phyloP scores from a whole-genome alignment of 805 yeast genomes.

The Candida ovalis region DNA sequence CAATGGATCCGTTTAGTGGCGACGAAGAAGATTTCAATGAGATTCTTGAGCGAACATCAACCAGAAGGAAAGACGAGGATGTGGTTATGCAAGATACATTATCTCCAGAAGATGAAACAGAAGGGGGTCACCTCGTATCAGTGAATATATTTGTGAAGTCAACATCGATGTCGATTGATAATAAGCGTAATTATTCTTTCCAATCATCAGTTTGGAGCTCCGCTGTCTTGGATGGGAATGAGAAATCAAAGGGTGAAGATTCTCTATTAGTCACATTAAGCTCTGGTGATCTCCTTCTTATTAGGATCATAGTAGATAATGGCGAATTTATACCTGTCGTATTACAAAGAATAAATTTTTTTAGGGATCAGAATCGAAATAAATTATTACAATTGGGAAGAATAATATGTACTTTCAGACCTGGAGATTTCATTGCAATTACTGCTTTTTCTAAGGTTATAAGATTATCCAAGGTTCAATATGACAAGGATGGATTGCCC shows the following conservation, averaged over 20 bases:
- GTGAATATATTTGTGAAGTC: slow-evolving; percentile 19
- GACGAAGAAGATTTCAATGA: slow-evolving; percentile 22
- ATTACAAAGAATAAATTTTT: slow-evolving; percentile 13
- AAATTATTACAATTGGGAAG: slow-evolving; percentile 17
- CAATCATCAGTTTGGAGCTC: slow-evolving; percentile 23
- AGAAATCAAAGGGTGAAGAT: slow-evolving; percentile 22
- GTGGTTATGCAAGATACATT: slow-evolving; percentile 1
- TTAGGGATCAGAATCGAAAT: slow-evolving; percentile 6
- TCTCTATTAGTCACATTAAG: slow-evolving; percentile 22
- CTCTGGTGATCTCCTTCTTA: slow-evolving; percentile 19
- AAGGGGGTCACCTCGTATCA: slow-evolving; percentile 3
- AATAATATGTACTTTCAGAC: slow-evolving; percentile 9
- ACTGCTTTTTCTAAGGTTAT: slow-evolving; percentile 22
- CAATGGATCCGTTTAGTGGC: slow-evolving; percentile 20
- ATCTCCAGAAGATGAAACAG: not conserved
- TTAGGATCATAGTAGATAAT: slow-evolving; percentile 16
- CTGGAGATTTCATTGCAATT: slow-evolving; percentile 22
- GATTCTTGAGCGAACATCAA: slow-evolving; percentile 2
- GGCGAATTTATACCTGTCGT: slow-evolving; percentile 23
- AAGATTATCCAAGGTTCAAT: slow-evolving; percentile 16
- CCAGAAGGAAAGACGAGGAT: not conserved
- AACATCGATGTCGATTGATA: slow-evolving; percentile 24
- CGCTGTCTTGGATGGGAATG: slow-evolving; percentile 21
- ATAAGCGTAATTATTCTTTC: slow-evolving; percentile 15
- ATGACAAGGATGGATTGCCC: slow-evolving; percentile 17